Conservation (phyloP, 1,284 basidiomycete genomes). For the Tilletia setariae region DNA sequence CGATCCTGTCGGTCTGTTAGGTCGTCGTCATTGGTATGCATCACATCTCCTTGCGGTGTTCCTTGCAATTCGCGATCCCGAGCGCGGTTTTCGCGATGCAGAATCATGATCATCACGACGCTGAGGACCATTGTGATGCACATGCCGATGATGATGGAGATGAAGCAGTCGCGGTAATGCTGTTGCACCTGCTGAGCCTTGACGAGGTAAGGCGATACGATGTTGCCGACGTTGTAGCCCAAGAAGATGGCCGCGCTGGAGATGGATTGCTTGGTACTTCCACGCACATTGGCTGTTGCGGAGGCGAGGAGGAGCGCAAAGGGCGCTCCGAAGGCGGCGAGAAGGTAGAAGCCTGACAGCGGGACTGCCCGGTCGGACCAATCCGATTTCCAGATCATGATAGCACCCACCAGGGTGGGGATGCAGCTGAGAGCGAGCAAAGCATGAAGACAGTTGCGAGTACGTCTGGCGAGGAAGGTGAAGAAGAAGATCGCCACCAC, state of each 20-base stretch:
- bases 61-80: neutral
- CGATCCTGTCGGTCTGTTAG: constrained; percentile 9
- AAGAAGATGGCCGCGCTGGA: constrained; percentile 56
- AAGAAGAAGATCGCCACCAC: constrained; percentile 57
- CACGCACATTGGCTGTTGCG: constrained; percentile 57
- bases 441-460: constrained; percentile 54
- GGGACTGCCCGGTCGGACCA: constrained; percentile 57
- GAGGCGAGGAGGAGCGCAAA: constrained; percentile 58
- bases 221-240: constrained; percentile 53
- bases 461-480: constrained; percentile 54
- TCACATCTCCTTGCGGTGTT: neutral
- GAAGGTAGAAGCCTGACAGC: constrained; percentile 59
- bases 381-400: constrained; percentile 58
- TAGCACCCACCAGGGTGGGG: constrained; percentile 58
- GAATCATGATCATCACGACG: constrained; percentile 24
- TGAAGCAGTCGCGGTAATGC: constrained; percentile 59
- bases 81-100: constrained; percentile 30
- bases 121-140: constrained; percentile 32
- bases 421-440: constrained; percentile 58
- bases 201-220: constrained; percentile 50
- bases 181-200: constrained; percentile 41
- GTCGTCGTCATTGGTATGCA: neutral
- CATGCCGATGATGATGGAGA: constrained; percentile 56
- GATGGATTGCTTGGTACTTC: constrained; percentile 59
- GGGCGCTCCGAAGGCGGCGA: constrained; percentile 58